These are phyloP conservation scores for Neonectria magnoliae DNA, from an alignment of 2,329 filamentous ascomycete genomes.

Conservation along the genomic window DNA sequence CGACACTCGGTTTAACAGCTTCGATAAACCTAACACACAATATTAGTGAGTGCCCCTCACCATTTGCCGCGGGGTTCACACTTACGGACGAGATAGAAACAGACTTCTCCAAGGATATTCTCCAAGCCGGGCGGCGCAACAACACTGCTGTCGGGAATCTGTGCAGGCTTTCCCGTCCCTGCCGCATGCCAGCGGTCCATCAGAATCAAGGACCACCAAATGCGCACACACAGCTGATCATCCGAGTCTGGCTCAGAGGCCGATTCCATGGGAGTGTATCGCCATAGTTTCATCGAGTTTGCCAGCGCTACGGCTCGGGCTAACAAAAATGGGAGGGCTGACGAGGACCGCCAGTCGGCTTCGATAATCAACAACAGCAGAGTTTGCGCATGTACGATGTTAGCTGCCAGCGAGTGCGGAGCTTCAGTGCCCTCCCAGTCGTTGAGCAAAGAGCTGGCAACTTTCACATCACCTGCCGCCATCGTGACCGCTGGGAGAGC, in stretches of 20 bases:
- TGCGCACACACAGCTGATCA: conserved; percentile 68
- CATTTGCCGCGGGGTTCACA: conserved; percentile 30
- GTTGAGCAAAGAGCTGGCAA: conserved; percentile 58
- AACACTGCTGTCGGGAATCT: conserved; percentile 71
- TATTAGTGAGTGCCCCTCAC: conserved; percentile 20
- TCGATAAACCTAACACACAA: conserved; percentile 59
- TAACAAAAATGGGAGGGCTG: conserved; percentile 62
- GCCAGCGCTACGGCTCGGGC: conserved; percentile 73
- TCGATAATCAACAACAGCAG: conserved; percentile 74
- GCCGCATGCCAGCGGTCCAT: conserved; percentile 79
- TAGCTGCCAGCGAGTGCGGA: conserved; percentile 51
- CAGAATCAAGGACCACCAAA: conserved; percentile 78
- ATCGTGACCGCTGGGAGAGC: conserved; percentile 65
- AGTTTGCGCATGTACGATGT: conserved; percentile 72
- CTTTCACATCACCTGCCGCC: conserved; percentile 54
- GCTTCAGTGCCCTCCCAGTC: conserved; percentile 61
- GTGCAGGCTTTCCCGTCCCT: conserved; percentile 69
- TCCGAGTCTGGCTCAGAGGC: conserved; percentile 67
- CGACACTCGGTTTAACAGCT: conserved; percentile 59
- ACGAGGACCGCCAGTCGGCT: conserved; percentile 64
- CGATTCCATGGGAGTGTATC: conserved; percentile 53
- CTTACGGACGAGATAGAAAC: conserved; percentile 74
- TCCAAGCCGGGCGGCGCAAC: conserved; percentile 69
- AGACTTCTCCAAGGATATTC: conserved; percentile 68
- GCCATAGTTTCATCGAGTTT: conserved; percentile 70